phyloP scores from a whole-genome alignment of 2,329 filamentous ascomycete genomes.

The Penicillium sp. region DNA sequence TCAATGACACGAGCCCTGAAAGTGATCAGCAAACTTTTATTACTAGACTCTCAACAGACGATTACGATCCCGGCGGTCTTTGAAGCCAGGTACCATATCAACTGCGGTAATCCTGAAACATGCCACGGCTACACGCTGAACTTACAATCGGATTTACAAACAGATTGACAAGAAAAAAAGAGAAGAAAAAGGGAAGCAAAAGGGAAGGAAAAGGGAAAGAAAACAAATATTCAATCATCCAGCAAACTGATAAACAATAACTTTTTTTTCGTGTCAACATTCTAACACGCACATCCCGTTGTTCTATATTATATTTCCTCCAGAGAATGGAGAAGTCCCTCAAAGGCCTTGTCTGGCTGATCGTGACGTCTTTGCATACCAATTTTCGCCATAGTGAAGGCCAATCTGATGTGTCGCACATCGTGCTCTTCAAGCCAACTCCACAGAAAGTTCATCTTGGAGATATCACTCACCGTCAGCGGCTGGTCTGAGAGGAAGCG shows the following conservation, averaged over 20 bases:
- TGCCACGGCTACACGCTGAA: too few relatives aligned
- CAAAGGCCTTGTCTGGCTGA: neutral
- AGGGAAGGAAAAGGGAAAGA: too few relatives aligned
- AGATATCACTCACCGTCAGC: neutral
- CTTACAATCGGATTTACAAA: too few relatives aligned
- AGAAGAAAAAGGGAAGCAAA: too few relatives aligned
- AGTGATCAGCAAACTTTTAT: too few relatives aligned
- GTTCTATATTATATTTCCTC: neutral
- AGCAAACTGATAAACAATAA: neutral
- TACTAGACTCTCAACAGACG: too few relatives aligned
- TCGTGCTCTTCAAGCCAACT: neutral
- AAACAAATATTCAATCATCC: neutral
- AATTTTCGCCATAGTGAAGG: neutral
- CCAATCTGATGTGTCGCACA: neutral
- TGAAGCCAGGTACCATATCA: too few relatives aligned
- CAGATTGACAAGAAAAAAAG: neutral
- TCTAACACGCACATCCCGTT: neutral
- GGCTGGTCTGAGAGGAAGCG: neutral
- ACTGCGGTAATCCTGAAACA: neutral
- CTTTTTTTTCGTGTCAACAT: neutral
- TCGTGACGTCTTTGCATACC: neutral
- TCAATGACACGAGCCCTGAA: too few relatives aligned
- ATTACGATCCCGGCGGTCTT: too few relatives aligned
- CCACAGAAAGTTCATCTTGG: neutral
- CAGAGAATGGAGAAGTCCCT: neutral